A percentile compares a stretch with the other conserved stretches of the same genome.
phyloP scores from a whole-genome alignment of 192 early-diverging fungal genomes.

The Entrophospora sp. region DNA sequence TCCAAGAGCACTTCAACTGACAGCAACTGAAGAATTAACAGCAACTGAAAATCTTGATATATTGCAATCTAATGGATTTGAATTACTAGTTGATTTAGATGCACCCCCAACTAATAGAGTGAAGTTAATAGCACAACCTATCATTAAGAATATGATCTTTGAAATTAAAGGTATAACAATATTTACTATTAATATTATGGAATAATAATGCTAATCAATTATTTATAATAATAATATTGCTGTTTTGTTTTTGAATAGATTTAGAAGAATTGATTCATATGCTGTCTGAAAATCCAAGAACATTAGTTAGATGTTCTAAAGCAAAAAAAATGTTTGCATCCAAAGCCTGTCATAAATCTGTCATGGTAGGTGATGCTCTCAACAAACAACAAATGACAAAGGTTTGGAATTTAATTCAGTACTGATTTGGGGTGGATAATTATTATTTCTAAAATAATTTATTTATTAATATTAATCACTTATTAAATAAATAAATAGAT shows the following conservation, averaged over 20 bases:
- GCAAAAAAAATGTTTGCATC: slow-evolving; percentile 76
- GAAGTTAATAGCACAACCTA: slow-evolving; percentile 61
- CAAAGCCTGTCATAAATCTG: slow-evolving; percentile 78
- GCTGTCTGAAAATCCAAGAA: slow-evolving; percentile 37
- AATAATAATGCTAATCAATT: too few species aligned
- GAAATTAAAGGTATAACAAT: slow-evolving; percentile 56
- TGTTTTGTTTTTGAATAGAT: slow-evolving; percentile 34
- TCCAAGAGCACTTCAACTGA: slow-evolving; percentile 60
- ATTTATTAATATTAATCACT: neutral
- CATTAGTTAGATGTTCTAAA: slow-evolving; percentile 59
- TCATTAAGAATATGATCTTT: slow-evolving; percentile 67
- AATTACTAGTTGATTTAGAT: slow-evolving; percentile 52
- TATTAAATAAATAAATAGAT: slow-evolving; percentile 38
- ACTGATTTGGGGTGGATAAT: too few species aligned
- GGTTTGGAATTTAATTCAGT: too few species aligned
- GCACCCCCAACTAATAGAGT: slow-evolving; percentile 54
- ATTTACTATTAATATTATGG: neutral
- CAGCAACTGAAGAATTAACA: slow-evolving; percentile 67
- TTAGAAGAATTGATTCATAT: slow-evolving; percentile 64
- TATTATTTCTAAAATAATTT: too few species aligned
- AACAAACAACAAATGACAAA: slow-evolving; percentile 60
- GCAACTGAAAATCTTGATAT: slow-evolving; percentile 67
- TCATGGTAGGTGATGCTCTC: slow-evolving; percentile 88
- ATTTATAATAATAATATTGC: neutral
- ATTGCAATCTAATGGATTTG: slow-evolving; percentile 76